Evolutionary conservation across 345 rosid species (phyloP), one percentile per base, ranked within the genome.

Genomic region (Dipteronia dyeriana): DNA sequence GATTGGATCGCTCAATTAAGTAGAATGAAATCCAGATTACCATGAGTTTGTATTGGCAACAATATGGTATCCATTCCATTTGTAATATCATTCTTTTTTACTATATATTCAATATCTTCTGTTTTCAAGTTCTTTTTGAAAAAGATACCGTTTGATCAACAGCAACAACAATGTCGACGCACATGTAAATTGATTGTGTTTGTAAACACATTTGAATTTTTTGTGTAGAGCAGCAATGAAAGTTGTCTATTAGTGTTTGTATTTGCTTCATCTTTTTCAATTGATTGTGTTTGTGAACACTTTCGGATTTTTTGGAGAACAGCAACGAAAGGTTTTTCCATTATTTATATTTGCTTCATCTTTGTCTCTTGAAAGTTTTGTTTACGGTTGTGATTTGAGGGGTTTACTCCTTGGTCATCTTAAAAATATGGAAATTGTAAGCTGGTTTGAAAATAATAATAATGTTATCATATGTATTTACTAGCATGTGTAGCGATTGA

Each of bases 1-100:
- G 81, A 81, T 78, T 53, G 79, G 82, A 49, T 68, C 75, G 67
- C 66, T 34, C 69, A 75, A 57, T 17, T 43, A 76, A 69, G 38
- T 70, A 3, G 29, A 1, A 67, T 66, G 67, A 73, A 56, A 71
- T 64, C 76, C 77, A 16, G 23, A 13, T 39, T 43, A 34, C 73
- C 81, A 5, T 20, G 68, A 34, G 38, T 34, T 34, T 34, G 38
- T 34, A 34, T 34, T 34, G 38, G 38, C 38, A 34, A 5, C 66
- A 68, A 70, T 74, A 79, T 81, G n/a, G n/a, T 77, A 78, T 80
- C 38, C 79, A 80, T 81, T 82, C 73, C 83, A 84, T 78, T 83
- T 85, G 90, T 88, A 80, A 79, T 82, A 85, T 75, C 91, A 92
- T 90, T 90, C 86, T 86, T 91, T 84, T 71, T 81, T 34, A 34